Evolutionary conservation across 371 early-diverging fungal species (phyloP), one percentile per base, ranked within the genome.

Genomic region (Mucor ambiguus): DNA sequence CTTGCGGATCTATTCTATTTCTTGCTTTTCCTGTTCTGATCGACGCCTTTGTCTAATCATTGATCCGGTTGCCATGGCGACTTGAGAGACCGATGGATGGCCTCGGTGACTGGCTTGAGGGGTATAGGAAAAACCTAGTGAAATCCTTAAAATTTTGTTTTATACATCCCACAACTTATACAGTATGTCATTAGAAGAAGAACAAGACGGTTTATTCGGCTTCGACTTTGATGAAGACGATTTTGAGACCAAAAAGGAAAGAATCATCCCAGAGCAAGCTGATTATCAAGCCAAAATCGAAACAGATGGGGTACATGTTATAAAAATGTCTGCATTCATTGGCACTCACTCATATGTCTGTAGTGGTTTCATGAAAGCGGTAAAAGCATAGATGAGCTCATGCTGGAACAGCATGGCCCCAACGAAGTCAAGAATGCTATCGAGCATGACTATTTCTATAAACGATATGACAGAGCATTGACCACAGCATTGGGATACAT

Each of bases 191-290:
- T 48, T 59, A 32, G 24, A 49, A 55, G 69, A 63, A 33, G 61
- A 64, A 10, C 52, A 52, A 28, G 46, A 61, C 11, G 60, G 55
- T n/a, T 55, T 65, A 22, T 69, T 77, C 48, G 72, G 60, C 2
- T 79, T 80, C 56, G 67, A 76, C 43, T 82, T 82, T 72, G 80
- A 80, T 66, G 83, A 80, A 48, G 79, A 80, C 61, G 76, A 74
- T n/a, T 82, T 82, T 61, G 64, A 63, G 20, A 70, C 70, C 20
- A 73, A 73, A 35, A 73, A 72, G 58, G 58, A 63, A 41, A 58
- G 58, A 61, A 20, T 60, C 11, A 61, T 67, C 11, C 65, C 70
- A 8, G 52, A 66, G n/a, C 66, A 69, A 61, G 62, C 66, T 22
- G 59, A 74, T 9, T 82, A 82, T 38, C 41, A 58, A 24, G 79